phyloP scores from a whole-genome alignment of 192 early-diverging fungal species.

The Backusella westeae region DNA sequence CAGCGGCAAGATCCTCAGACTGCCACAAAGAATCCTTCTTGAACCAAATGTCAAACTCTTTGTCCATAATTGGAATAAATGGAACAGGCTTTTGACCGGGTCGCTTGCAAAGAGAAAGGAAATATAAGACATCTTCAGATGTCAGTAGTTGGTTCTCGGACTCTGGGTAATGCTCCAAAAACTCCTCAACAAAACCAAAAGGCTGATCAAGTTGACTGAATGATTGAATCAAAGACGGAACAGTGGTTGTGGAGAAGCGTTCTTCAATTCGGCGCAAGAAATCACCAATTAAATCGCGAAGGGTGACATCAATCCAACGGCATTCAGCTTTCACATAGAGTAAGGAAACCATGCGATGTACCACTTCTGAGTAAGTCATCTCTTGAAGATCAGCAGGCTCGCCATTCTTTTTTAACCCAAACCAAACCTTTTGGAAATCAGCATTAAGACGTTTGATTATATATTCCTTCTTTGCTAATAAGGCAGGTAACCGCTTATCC shows the following conservation, averaged over 20 bases:
- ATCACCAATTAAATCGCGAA: slow-evolving; percentile 70
- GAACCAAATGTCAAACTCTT: slow-evolving; percentile 87
- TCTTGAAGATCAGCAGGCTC: slow-evolving; percentile 76
- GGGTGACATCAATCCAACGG: slow-evolving; percentile 79
- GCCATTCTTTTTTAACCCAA: slow-evolving; percentile 80
- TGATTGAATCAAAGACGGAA: slow-evolving; percentile 60
- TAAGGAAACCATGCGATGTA: slow-evolving; percentile 77
- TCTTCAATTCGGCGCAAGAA: slow-evolving; percentile 86
- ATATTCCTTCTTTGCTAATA: slow-evolving; percentile 82
- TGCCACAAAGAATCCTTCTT: slow-evolving; percentile 92
- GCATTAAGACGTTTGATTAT: slow-evolving; percentile 82
- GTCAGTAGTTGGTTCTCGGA: slow-evolving; percentile 72
- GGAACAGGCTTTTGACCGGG: slow-evolving; percentile 86
- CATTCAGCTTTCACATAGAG: slow-evolving; percentile 69
- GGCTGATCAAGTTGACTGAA: slow-evolving; percentile 65
- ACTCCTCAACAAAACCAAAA: slow-evolving; percentile 57
- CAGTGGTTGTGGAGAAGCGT: slow-evolving; percentile 67
- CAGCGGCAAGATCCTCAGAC: slow-evolving; percentile 80
- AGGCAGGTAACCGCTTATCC: slow-evolving; percentile 69
- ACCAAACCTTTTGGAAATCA: slow-evolving; percentile 96
- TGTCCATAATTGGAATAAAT: slow-evolving; percentile 84
- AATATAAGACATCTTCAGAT: slow-evolving; percentile 84
- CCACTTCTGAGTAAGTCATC: slow-evolving; percentile 93
- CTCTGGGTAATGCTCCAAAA: slow-evolving; percentile 67
- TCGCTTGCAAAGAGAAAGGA: slow-evolving; percentile 68